Percentiles rank a stretch among this genome's conserved stretches.
These are phyloP conservation scores for Rhodamnia rubescens DNA, from an alignment of 345 rosid species.

Conservation along the genomic window DNA sequence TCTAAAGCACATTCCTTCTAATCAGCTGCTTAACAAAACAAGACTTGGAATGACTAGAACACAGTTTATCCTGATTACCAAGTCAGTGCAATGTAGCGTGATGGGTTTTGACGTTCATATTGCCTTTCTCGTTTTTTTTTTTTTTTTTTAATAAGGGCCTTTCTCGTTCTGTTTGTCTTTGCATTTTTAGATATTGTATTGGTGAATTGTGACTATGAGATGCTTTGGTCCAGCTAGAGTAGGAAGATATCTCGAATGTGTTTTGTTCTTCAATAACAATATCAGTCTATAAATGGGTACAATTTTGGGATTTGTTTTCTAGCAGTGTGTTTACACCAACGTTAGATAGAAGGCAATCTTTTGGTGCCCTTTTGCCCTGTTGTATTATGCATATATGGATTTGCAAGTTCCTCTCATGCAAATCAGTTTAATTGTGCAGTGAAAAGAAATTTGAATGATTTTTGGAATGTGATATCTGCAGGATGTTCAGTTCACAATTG, in stretches of 20 bases:
- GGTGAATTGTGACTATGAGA: not conserved
- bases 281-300: not conserved
- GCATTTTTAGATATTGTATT: not conserved
- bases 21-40: not conserved
- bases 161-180: not conserved
- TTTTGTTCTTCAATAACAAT: not conserved
- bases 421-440: not conserved
- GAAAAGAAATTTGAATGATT: not conserved
- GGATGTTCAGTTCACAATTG: constrained; percentile 86
- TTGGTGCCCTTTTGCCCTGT: not conserved
- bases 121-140: not conserved
- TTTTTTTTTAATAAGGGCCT: too few species aligned
- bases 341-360: not conserved
- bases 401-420: not conserved
- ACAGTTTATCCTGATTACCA: not conserved
- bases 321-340: not conserved
- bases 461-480: constrained; percentile 14
- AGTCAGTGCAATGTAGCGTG: not conserved
- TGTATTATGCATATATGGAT: not conserved
- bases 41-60: not conserved
- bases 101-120: not conserved
- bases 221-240: not conserved
- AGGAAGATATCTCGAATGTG: not conserved
- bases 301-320: not conserved
- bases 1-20: not conserved